phyloP scores from a whole-genome alignment of 441 rosid genomes.

The Aleurites moluccanus region DNA sequence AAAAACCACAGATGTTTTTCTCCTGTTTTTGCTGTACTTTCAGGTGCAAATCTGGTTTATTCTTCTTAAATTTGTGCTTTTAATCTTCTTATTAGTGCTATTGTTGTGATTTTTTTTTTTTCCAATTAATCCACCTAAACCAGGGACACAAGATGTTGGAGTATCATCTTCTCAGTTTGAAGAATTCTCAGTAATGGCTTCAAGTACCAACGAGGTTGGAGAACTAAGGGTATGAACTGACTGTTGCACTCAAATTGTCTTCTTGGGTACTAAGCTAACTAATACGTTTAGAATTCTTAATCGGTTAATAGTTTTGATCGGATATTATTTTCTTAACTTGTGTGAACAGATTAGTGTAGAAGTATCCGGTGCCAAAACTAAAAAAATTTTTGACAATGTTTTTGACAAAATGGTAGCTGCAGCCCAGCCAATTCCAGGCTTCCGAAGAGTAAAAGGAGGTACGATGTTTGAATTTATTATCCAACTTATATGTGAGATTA shows the following conservation, averaged over 20 bases:
- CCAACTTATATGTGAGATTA: neutral
- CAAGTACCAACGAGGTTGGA: slow-evolving; percentile 23
- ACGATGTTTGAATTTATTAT: slow-evolving; percentile 8
- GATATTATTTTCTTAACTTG: slow-evolving; percentile 3
- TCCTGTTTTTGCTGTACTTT: slow-evolving; percentile 41
- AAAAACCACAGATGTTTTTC: slow-evolving; percentile 23
- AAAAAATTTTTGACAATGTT: slow-evolving; percentile 53
- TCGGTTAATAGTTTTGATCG: neutral
- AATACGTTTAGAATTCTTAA: neutral
- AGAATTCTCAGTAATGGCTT: slow-evolving; percentile 39
- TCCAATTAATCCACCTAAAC: slow-evolving; percentile 14
- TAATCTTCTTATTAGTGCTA: slow-evolving; percentile 14
- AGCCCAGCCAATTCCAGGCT: slow-evolving; percentile 98
- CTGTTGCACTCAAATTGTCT: neutral
- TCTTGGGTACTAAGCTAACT: slow-evolving; percentile 8
- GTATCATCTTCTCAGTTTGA: slow-evolving; percentile 48
- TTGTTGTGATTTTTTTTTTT: neutral
- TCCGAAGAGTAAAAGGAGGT: slow-evolving; percentile 96
- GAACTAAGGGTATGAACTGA: slow-evolving; percentile 45
- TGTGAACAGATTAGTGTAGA: slow-evolving; percentile 55
- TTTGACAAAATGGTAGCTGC: slow-evolving; percentile 88
- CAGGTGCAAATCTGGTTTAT: slow-evolving; percentile 41
- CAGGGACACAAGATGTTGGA: slow-evolving; percentile 45
- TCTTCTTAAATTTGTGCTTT: slow-evolving; percentile 13
- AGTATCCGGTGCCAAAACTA: slow-evolving; percentile 65